A percentile compares a stretch with the other conserved stretches of the same genome.
These are phyloP conservation scores for Calocera viscosa DNA, from an alignment of 768 basidiomycete genomes.

Conservation along the genomic window DNA sequence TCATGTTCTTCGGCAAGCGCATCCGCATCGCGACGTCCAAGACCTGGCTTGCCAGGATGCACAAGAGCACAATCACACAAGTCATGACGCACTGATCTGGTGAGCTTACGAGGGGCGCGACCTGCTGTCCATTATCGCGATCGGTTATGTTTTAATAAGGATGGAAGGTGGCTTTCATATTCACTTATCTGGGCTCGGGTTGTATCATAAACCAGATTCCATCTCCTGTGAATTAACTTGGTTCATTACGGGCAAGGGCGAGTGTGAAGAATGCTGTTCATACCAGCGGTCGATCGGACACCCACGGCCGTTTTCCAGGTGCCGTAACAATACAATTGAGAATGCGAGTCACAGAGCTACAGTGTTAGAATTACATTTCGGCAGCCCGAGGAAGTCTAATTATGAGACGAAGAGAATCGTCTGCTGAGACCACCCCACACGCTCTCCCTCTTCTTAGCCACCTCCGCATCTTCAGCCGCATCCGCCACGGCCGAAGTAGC, in stretches of 20 bases:
- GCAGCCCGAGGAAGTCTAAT: background rate
- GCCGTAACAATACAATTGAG: too few species aligned
- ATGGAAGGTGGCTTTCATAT: background rate
- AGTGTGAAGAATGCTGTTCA: too few species aligned
- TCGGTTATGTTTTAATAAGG: background rate
- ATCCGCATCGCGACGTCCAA: constrained; percentile 10
- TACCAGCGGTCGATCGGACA: too few species aligned
- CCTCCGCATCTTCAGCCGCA: background rate
- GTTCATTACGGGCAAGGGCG: too few species aligned
- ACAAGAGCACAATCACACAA: background rate
- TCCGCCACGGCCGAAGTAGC: background rate
- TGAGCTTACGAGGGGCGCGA: background rate
- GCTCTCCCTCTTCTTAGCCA: background rate
- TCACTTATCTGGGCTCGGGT: background rate
- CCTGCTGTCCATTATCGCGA: background rate
- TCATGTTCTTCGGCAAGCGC: constrained; percentile 12
- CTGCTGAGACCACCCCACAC: constrained; percentile 1
- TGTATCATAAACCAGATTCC: too few species aligned
- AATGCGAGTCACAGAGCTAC: too few species aligned
- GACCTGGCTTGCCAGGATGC: constrained; percentile 2
- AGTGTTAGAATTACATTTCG: too few species aligned
- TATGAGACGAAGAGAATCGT: background rate
- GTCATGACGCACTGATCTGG: background rate
- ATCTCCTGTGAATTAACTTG: too few species aligned
- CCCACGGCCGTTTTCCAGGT: too few species aligned